Percentiles rank a stretch among this genome's conserved stretches.
Evolutionary conservation across 805 yeast genomes (phyloP).

Genomic region (Torulaspora microellipsoides): DNA sequence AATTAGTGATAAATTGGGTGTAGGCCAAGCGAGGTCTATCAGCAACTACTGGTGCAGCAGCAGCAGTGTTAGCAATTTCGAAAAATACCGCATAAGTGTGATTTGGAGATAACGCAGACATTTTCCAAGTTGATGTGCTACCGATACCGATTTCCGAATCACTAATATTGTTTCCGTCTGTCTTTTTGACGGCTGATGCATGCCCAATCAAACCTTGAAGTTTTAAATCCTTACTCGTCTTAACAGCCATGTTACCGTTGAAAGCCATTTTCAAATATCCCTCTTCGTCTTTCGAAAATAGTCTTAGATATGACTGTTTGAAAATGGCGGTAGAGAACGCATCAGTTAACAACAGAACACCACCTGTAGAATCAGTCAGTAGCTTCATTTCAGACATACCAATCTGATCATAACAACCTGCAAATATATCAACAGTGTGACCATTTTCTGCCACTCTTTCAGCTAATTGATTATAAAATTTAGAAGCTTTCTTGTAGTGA

Average conservation of each 20-base stretch:
- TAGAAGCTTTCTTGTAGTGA: constrained; percentile 80
- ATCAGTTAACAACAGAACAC: constrained; percentile 81
- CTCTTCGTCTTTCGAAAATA: constrained; percentile 81
- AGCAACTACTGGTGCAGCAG: constrained; percentile 18
- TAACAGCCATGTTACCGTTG: constrained; percentile 82
- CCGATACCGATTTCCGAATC: constrained; percentile 95
- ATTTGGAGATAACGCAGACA: constrained; percentile 80
- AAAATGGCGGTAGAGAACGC: constrained; percentile 93
- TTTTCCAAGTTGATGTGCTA: constrained; percentile 81
- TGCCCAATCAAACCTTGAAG: constrained; percentile 93
- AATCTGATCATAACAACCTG: constrained; percentile 94
- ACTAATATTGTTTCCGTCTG: constrained; percentile 68
- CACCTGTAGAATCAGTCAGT: constrained; percentile 82
- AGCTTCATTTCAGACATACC: constrained; percentile 93
- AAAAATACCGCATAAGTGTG: constrained; percentile 88
- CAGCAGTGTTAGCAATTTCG: constrained; percentile 54
- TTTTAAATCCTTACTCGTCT: constrained; percentile 82
- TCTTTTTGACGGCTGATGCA: constrained; percentile 65
- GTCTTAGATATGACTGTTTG: constrained; percentile 84
- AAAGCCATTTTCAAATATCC: constrained; percentile 86
- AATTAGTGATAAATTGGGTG: constrained; percentile 84
- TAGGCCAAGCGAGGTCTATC: constrained; percentile 39
- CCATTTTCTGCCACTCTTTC: constrained; percentile 65
- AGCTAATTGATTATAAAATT: constrained; percentile 73
- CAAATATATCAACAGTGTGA: constrained; percentile 84